phyloP scores from a whole-genome alignment of 2,329 filamentous ascomycete genomes.

The Tympanopsis confertula region DNA sequence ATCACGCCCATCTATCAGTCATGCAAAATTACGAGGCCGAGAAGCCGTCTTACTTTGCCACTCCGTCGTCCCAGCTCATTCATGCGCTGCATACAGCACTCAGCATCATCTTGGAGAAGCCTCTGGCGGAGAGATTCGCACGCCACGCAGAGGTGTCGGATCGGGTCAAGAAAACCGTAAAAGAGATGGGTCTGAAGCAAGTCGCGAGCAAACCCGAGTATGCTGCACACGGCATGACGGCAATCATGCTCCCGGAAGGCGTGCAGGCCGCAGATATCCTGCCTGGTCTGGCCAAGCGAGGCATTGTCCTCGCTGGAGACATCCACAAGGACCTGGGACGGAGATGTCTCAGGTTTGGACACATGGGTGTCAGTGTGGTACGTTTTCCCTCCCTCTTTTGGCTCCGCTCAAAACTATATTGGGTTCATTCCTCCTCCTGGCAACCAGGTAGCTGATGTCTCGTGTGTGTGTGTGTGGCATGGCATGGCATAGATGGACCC shows the following conservation, averaged over 20 bases:
- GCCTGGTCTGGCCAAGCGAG: constrained; percentile 72
- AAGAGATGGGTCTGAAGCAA: constrained; percentile 74
- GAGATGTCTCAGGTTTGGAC: constrained; percentile 90
- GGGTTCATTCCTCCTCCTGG: not conserved
- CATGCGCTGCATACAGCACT: constrained; percentile 85
- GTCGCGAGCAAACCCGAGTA: constrained; percentile 75
- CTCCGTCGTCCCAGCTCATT: constrained; percentile 85
- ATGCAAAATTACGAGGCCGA: constrained; percentile 99
- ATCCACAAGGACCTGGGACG: constrained; percentile 90
- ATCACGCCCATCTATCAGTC: constrained; percentile 51
- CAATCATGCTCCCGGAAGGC: constrained; percentile 83
- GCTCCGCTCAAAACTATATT: constrained; percentile 2
- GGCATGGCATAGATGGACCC: constrained; percentile 49
- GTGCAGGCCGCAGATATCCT: constrained; percentile 73
- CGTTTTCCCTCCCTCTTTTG: constrained; percentile 18
- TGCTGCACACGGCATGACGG: constrained; percentile 95
- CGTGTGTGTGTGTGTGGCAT: constrained; percentile 10
- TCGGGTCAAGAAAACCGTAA: constrained; percentile 73
- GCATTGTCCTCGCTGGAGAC: constrained; percentile 87
- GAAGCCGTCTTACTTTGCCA: constrained; percentile 96
- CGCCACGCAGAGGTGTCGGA: constrained; percentile 70
- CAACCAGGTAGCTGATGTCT: constrained; percentile 1
- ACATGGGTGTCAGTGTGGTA: constrained; percentile 90
- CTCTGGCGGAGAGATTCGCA: constrained; percentile 72
- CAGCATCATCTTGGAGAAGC: constrained; percentile 70